These are phyloP conservation scores for Sequoiadendron giganteum DNA, from an alignment of 75 land plant species.

Conservation along the genomic window DNA sequence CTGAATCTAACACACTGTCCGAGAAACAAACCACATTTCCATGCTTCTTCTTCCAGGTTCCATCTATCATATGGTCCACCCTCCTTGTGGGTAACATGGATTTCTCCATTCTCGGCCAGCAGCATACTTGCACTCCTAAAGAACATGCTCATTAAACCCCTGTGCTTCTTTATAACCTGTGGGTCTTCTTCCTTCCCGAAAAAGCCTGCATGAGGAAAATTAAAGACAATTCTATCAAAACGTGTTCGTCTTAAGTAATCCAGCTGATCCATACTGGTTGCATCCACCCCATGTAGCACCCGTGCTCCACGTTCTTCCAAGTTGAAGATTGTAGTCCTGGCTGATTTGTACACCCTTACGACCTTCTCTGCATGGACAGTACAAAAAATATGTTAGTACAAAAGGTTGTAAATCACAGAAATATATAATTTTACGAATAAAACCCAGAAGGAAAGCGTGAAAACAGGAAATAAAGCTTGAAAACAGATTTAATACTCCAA, in stretches of 20 bases:
- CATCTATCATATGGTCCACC: slow-evolving; percentile 32
- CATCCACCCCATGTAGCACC: slow-evolving; percentile 55
- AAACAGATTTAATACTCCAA: not conserved
- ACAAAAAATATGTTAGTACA: not conserved
- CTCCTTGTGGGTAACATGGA: slow-evolving; percentile 53
- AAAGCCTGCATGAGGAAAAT: slow-evolving; percentile 68
- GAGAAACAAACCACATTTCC: slow-evolving; percentile 20
- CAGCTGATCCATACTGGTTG: slow-evolving; percentile 33
- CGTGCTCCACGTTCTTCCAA: not conserved
- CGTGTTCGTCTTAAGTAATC: slow-evolving; percentile 9
- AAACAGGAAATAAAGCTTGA: slow-evolving; percentile 31
- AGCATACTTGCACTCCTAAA: slow-evolving; percentile 42
- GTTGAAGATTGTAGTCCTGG: not conserved
- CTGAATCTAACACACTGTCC: slow-evolving; percentile 21
- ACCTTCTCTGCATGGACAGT: not conserved
- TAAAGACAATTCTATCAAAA: slow-evolving; percentile 50
- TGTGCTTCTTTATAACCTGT: slow-evolving; percentile 18
- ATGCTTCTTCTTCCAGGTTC: slow-evolving; percentile 43
- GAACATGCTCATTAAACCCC: slow-evolving; percentile 36
- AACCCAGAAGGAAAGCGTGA: slow-evolving; percentile 52
- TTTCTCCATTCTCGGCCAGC: slow-evolving; percentile 40
- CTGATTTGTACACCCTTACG: not conserved
- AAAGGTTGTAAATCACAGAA: slow-evolving; percentile 6
- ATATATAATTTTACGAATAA: not conserved
- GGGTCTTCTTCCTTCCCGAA: slow-evolving; percentile 22